Base-by-base conservation (phyloP, 495 filamentous ascomycete species). In the Ascobolus immersus region DNA sequence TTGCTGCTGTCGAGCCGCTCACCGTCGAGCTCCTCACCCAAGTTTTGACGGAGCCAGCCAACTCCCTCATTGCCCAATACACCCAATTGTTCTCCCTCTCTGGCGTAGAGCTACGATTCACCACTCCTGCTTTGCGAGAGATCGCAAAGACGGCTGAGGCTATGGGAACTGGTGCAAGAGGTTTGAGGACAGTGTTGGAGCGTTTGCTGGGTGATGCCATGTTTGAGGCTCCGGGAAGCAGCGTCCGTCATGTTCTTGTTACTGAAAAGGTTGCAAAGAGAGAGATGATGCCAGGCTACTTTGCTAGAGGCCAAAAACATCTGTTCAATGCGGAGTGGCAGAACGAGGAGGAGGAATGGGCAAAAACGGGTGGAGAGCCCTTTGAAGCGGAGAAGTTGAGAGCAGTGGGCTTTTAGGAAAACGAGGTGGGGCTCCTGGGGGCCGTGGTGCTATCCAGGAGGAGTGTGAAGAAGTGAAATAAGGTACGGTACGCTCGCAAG, bases 21-120 rank as follows among this genome's bases (percentile, higher is more conserved):
- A 71, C 71, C n/a, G 67, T 73, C 32, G 58, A 70, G 10, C 65
- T 82, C 29, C 67, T 96, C 8, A 67, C 78, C 13, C 64, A 79
- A 34, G 86, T 94, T 36, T 66, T 94, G 18, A 93, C 77, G 5
- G 84, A 93, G 49, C 86, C 86, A 7, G 67, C 73, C 34, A 92
- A 93, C 52, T 74, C 70, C 22, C 60, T 96, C 1, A 56, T 90
- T 4, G 66, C 65, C 17, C 86, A 96, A 51, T 92, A 91, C 53
- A 72, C 66, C 1, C 68, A 75, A 9, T 67, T 89, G 0, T 91
- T 96, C 47, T 62, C 69, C 10, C 75, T 86, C 2, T 80, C 71
- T 18, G 74, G 73, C 4, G 73, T 89, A 33, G 73, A 77, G 44
- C 60, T 96, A 6, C 68, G 66, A 36, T 82, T 93, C 55, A 90